Evolutionary conservation across 2,329 filamentous ascomycete species (phyloP).

Genomic region (Neofusicoccum umdonicola): DNA sequence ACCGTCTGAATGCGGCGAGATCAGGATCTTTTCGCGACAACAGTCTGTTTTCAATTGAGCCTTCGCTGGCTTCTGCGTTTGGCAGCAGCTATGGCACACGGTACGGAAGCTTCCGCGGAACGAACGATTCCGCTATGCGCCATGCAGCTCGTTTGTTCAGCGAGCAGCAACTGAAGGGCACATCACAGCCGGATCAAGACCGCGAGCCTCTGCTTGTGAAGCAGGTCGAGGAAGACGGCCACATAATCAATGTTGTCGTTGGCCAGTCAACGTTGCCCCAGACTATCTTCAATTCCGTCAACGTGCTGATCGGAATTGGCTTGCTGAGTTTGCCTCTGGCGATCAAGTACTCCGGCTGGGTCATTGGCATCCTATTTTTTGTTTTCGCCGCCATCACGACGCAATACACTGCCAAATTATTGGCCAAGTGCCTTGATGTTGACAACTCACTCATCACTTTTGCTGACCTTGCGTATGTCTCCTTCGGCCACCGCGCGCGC

Average conservation of each 20-base stretch:
- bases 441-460: slow-evolving; percentile 88
- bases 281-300: slow-evolving; percentile 95
- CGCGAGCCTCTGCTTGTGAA: slow-evolving; percentile 80
- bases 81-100: slow-evolving; percentile 66
- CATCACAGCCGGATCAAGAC: slow-evolving; percentile 44
- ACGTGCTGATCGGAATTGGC: slow-evolving; percentile 87
- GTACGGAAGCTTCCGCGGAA: slow-evolving; percentile 51
- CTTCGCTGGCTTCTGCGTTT: slow-evolving; percentile 63
- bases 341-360: slow-evolving; percentile 83
- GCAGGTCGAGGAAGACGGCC: slow-evolving; percentile 79
- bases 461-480: slow-evolving; percentile 87
- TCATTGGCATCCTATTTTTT: slow-evolving; percentile 75
- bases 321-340: slow-evolving; percentile 85
- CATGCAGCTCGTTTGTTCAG: slow-evolving; percentile 54
- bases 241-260: slow-evolving; percentile 78
- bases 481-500: slow-evolving; percentile 79
- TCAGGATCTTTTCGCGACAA: slow-evolving; percentile 35
- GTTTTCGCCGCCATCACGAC: slow-evolving; percentile 73
- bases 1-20: slow-evolving; percentile 13
- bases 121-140: slow-evolving; percentile 56
- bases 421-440: slow-evolving; percentile 85
- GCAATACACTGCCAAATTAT: slow-evolving; percentile 77
- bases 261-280: slow-evolving; percentile 95
- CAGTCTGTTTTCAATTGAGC: slow-evolving; percentile 49
- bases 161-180: slow-evolving; percentile 46